A percentile compares a stretch with the other conserved stretches of the same genome.
Conservation (phyloP, 495 filamentous ascomycete species). For the Penicillium crystallinum region DNA sequence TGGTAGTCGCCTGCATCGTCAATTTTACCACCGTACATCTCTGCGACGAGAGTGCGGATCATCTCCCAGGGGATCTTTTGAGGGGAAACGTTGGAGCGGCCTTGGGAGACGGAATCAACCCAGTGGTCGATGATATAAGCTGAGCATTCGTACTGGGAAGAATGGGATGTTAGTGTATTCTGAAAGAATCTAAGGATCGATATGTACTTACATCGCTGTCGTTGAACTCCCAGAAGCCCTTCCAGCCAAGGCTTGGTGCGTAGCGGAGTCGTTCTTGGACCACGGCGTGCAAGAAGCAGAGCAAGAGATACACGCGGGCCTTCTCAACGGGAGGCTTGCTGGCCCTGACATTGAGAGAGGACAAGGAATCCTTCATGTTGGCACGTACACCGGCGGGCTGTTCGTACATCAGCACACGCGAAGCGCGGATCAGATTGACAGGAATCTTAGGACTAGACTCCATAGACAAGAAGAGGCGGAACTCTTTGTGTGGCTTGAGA, state of each 20-base stretch:
- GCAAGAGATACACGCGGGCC: constrained; percentile 80
- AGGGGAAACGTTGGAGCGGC: constrained; percentile 86
- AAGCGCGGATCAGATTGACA: constrained; percentile 90
- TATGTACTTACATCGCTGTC: constrained; percentile 82
- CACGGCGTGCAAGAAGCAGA: constrained; percentile 94
- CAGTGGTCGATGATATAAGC: constrained; percentile 94
- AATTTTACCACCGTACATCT: constrained; percentile 97
- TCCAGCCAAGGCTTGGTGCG: constrained; percentile 92
- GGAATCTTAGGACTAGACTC: constrained; percentile 95
- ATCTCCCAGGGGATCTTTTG: constrained; percentile 96
- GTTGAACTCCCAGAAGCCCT: constrained; percentile 99
- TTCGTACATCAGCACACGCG: constrained; percentile 94
- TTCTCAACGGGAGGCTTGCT: constrained; percentile 85
- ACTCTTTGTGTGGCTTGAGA: constrained; percentile 89
- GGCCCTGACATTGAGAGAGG: constrained; percentile 70
- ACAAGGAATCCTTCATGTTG: constrained; percentile 97
- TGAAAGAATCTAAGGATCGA: not conserved
- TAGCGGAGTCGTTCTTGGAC: constrained; percentile 95
- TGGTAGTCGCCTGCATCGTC: constrained; percentile 85
- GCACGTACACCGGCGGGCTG: constrained; percentile 94
- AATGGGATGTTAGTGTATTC: constrained; percentile 24
- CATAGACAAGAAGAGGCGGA: constrained; percentile 96
- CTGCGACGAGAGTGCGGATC: constrained; percentile 83
- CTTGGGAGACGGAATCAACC: constrained; percentile 75
- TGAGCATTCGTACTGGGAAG: constrained; percentile 83